Evolutionary conservation across 2,329 filamentous ascomycete genomes (phyloP), one percentile per base, ranked within the genome.

Genomic region (Lojkania enalia): DNA sequence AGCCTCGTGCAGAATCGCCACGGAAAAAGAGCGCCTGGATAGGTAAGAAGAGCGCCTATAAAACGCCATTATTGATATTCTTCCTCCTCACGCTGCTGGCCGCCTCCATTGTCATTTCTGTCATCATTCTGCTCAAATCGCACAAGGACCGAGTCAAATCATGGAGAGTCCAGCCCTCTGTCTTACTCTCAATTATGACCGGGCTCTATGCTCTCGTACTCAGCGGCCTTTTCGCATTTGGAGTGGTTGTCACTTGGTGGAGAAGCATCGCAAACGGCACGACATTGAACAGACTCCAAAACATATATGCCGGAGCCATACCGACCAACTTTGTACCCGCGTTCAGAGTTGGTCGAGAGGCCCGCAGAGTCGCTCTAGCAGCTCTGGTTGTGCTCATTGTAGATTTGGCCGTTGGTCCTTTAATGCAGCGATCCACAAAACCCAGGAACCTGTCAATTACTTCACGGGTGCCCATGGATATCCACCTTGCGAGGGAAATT

Each of bases 221-320:
- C 2, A 44, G 45, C 3, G 43, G 33, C 4, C 46, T 56, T 3
- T 47, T 56, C 41, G 35, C 41, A 2, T 30, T 35, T 12, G 52
- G 52, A 9, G 35, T 56, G 12, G 44, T 48, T 1, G 40, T 56
- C n/a, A 44, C 49, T 11, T 56, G 52, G 52, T 56, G 52, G 52
- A 51, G 48, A 29, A 54, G 47, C 36, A 44, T 53, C 14, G 31
- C 35, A 14, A 16, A 53, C 19, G 52, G 52, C 9, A 53, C 52
- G 2, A 53, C 52, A 3, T 33, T 56, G 11, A 50, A 49, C 20
- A 42, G 39, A 19, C 42, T 56, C 2, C 50, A 56, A 16, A 48
- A 39, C 20, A 45, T 54, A 19, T 16, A 44, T 19, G 42, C 37
- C 16, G 45, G 39, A 4, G 31, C 38, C 2, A 47, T 21, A 14